Base-by-base conservation (phyloP, 345 rosid species). In the Bruguiera parviflora region DNA sequence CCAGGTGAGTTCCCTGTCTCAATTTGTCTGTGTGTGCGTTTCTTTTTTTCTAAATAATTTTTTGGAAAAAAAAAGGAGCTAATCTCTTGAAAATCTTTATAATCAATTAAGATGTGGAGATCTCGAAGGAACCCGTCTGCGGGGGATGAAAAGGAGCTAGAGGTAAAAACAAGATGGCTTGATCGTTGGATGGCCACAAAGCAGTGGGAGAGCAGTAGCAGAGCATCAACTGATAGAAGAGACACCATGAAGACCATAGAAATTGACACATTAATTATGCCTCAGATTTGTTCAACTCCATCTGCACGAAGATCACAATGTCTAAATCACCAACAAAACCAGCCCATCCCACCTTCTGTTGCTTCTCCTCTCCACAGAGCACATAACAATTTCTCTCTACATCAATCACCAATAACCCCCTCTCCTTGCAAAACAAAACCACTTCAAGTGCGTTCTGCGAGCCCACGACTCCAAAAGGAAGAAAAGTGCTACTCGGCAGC, bases 141-240 rank as follows among this genome's bases (percentile, higher is more conserved):
- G 3, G 93, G 89, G 31, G 84, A 86, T 3, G 91, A 84, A 29
- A 49, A 47, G 47, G 89, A 86, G 63, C 25, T 82, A 64, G 82
- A 83, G 21, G 88, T 86, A 39, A 83, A 88, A 82, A 75, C 83
- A 6, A 77, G 80, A 66, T 93, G 97, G 98, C 88, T 93, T 22
- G 89, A 90, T 43, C 84, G 85, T 24, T 89, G 96, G 96, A 90
- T 85, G 92, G 93, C 89, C 3, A 72, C 96, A 24, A 89, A 87
- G 82, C 87, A 76, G 73, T 86, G 87, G 89, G 94, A 87, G 46
- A 73, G 63, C n/a, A 79, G 68, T 35, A 66, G 74, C 57, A 76
- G 83, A 68, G 71, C 76, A 46, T 86, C 87, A 58, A 75, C 71
- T 32, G 87, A 85, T 57, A 74, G 43, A 71, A 84, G 76, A 70